Evolutionary conservation across 2,329 filamentous ascomycete species (phyloP).

Genomic region (Incumbomyces lentus): DNA sequence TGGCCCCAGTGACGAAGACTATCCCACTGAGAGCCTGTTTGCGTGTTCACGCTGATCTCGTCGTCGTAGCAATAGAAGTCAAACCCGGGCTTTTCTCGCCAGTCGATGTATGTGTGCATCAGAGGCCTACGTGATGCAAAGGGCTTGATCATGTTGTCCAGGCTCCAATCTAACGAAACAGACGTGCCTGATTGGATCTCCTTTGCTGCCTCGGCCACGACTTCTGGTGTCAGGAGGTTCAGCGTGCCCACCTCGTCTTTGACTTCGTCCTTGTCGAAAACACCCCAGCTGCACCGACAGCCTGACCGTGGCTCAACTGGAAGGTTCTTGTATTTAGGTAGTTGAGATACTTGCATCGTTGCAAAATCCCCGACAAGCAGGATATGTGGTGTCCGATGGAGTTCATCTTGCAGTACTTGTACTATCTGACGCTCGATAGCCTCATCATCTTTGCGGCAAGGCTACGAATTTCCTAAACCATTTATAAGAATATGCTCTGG

Average conservation of each 20-base stretch:
- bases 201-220: slow-evolving; percentile 44
- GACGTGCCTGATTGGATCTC: no score
- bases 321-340: no score
- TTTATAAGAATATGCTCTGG: no score
- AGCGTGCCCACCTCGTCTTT: slow-evolving; percentile 49
- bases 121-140: slow-evolving; percentile 12
- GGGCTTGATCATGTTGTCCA: slow-evolving; percentile 10
- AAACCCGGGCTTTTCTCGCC: slow-evolving; percentile 7
- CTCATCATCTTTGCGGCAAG: no score
- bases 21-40: slow-evolving; percentile 40
- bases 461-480: no score
- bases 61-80: slow-evolving; percentile 29
- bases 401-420: no score
- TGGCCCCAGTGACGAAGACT: slow-evolving; percentile 27
- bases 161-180: slow-evolving; percentile 27
- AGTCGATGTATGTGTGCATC: slow-evolving; percentile 13
- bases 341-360: background rate
- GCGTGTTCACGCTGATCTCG: slow-evolving; percentile 37
- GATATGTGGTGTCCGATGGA: no score
- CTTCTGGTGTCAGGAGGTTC: slow-evolving; percentile 48
- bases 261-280: slow-evolving; percentile 40
- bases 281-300: slow-evolving; percentile 27
- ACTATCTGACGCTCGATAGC: no score
- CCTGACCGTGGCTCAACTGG: no score
- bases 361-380: no score